Base-by-base conservation (phyloP, 805 yeast genomes). In the Blastobotrys chiropterorum region DNA sequence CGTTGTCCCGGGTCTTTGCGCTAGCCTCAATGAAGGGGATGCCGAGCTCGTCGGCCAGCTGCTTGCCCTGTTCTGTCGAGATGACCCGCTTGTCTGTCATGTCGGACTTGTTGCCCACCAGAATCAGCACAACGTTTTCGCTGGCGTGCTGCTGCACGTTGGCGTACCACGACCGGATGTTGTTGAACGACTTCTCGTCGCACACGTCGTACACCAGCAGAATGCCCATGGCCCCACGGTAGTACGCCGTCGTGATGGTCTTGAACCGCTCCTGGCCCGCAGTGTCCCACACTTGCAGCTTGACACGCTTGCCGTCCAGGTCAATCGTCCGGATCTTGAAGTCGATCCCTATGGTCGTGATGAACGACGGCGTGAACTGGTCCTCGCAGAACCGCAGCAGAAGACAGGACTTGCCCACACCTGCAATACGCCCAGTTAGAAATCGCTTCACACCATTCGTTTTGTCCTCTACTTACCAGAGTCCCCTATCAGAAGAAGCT, bases 251-350 rank as follows among this genome's bases (percentile, higher is more conserved):
- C 15, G 99, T 92, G 73, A 92, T 94, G 48, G 98, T 94, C 77
- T 97, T 84, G 76, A 92, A 92, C 62, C 98, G 78, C 72, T 92
- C 99, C 76, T 92, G 99, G 48, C 99, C 99, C 16, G 99, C 99
- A 53, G 99, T 92, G 69, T 92, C 99, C 99, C 99, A 92, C 44
- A 92, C 86, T 70, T 94, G 99, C 67, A 92, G 79, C 73, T 94
- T 94, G 71, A 94, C 86, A 59, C 85, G 85, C 71, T 87, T 86
- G 50, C 96, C 97, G 57, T 92, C 92, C 59, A 90, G 79, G 62
- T 92, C 97, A 60, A 90, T 87, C 26, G 97, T 90, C 72, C 97
- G 85, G 68, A 94, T 92, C 75, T 94, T 94, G 79, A 94, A 94
- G 70, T 94, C 99, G 63, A 94, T 94, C 51, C 99, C 99, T 64